phyloP scores from a whole-genome alignment of 2,329 filamentous ascomycete genomes.

The Leptoxyphium fumago region DNA sequence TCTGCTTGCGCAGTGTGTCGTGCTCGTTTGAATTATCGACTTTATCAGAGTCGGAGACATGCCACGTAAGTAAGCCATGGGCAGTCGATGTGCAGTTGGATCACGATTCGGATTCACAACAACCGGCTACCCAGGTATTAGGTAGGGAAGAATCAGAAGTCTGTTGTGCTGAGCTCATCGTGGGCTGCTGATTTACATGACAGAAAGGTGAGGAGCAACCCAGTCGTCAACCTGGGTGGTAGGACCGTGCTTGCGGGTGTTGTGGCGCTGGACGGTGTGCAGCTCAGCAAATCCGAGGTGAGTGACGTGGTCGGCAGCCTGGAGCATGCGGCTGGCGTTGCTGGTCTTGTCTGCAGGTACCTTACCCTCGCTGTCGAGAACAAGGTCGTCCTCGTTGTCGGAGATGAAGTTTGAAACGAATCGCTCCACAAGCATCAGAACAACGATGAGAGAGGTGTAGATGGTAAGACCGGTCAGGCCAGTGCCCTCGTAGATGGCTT shows the following conservation, averaged over 20 bases:
- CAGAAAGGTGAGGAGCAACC: not conserved
- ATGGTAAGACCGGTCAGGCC: not conserved
- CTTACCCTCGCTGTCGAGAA: not conserved
- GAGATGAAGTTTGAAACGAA: not conserved
- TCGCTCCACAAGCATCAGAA: not conserved
- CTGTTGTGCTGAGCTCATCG: not conserved
- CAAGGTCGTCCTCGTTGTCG: not conserved
- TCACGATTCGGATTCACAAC: too few relatives aligned
- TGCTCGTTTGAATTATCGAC: too few relatives aligned
- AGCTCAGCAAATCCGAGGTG: not conserved
- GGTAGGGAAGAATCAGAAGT: too few relatives aligned
- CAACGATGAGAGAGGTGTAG: not conserved
- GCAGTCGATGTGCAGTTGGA: too few relatives aligned
- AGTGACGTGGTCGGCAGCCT: not conserved
- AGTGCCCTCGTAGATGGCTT: not conserved
- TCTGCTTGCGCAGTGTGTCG: too few relatives aligned
- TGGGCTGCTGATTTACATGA: not conserved
- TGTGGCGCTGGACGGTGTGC: not conserved
- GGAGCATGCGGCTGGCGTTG: not conserved
- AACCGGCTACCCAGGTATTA: too few relatives aligned
- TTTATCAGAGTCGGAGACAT: too few relatives aligned
- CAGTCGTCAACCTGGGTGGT: not conserved
- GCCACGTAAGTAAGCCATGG: too few relatives aligned
- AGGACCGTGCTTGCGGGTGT: not conserved
- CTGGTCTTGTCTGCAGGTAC: not conserved